phyloP scores from a whole-genome alignment of 192 early-diverging fungal species.

The Lunasporangiospora selenospora region DNA sequence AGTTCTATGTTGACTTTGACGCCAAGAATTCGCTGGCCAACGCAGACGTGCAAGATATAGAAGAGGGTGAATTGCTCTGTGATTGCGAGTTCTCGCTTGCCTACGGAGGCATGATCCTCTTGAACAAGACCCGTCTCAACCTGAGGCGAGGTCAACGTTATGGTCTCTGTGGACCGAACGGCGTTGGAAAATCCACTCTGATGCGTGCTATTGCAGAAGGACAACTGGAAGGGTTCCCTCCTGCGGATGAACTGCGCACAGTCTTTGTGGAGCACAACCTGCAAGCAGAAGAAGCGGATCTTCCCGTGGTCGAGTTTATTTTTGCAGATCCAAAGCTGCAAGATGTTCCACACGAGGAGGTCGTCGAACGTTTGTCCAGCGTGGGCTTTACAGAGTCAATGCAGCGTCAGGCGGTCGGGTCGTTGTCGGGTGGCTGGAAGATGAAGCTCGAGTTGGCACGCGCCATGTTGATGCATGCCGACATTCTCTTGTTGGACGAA shows the following conservation, averaged over 20 bases:
- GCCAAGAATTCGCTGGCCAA: constrained; percentile 13
- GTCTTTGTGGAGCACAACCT: constrained; percentile 83
- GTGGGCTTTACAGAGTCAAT: constrained; percentile 74
- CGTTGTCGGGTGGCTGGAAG: constrained; percentile 87
- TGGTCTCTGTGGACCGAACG: constrained; percentile 80
- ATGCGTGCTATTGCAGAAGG: constrained; percentile 85
- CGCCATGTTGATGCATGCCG: constrained; percentile 86
- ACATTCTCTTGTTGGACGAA: constrained; percentile 85
- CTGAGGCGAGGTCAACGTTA: constrained; percentile 80
- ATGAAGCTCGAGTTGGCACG: constrained; percentile 90
- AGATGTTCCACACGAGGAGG: constrained; percentile 61
- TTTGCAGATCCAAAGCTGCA: constrained; percentile 61
- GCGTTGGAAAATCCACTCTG: constrained; percentile 82
- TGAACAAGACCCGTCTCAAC: constrained; percentile 63
- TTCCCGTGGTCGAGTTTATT: constrained; percentile 74
- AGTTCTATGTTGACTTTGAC: constrained; percentile 45
- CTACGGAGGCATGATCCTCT: constrained; percentile 79
- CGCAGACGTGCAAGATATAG: constrained; percentile 50
- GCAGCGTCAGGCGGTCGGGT: constrained; percentile 69
- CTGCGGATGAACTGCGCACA: constrained; percentile 71
- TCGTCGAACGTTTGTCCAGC: constrained; percentile 51
- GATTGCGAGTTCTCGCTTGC: constrained; percentile 84
- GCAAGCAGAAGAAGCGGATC: constrained; percentile 75
- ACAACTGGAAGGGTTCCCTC: constrained; percentile 74
- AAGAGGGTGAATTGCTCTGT: constrained; percentile 57